These are phyloP conservation scores for Verticillium albo-atrum DNA, from an alignment of 2,329 filamentous ascomycete species.

Conservation along the genomic window DNA sequence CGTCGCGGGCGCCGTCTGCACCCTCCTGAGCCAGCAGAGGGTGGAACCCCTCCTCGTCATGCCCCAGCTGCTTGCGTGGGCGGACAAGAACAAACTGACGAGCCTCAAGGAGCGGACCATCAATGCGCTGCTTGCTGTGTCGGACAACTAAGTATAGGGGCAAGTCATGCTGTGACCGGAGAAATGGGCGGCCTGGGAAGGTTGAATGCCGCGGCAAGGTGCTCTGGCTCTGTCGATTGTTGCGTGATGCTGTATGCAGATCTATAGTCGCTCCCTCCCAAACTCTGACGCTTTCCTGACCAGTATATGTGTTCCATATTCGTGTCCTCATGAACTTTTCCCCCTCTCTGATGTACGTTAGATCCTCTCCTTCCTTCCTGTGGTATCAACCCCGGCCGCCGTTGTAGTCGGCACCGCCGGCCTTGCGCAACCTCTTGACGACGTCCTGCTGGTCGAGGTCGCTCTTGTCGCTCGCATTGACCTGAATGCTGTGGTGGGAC, in stretches of 20 bases:
- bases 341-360: too few relatives aligned
- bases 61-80: constrained; percentile 1
- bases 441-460: constrained; percentile 61
- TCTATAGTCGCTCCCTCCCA: background rate
- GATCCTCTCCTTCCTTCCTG: too few relatives aligned
- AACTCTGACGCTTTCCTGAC: background rate
- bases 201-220: background rate
- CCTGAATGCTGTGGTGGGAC: constrained; percentile 59
- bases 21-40: background rate
- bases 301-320: background rate
- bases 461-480: constrained; percentile 55
- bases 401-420: constrained; percentile 68
- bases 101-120: background rate
- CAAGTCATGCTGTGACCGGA: background rate
- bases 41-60: constrained; percentile 1
- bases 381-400: constrained; percentile 49
- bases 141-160: background rate
- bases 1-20: constrained; percentile 1
- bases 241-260: background rate
- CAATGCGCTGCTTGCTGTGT: constrained; percentile 1
- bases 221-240: background rate
- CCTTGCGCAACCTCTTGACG: constrained; percentile 57
- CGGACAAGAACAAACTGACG: background rate
- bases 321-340: too few relatives aligned
- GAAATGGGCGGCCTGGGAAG: background rate